phyloP scores from a whole-genome alignment of 2,329 filamentous ascomycete species.

The Diaporthe sp. region DNA sequence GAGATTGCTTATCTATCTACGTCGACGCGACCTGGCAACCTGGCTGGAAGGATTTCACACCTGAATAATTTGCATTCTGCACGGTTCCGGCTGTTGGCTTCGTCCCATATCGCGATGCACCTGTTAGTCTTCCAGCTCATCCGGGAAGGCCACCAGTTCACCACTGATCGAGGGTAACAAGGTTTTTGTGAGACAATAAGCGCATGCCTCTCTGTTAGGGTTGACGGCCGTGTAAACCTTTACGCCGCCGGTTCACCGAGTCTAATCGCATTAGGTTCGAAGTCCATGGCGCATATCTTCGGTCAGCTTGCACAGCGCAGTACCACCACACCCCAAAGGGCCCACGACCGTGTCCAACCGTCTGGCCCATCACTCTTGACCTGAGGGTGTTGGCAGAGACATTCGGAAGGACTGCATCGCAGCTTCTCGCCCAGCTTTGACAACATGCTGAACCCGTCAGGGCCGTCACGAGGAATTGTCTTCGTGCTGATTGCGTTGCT shows the following conservation, averaged over 20 bases:
- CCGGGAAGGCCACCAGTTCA: not conserved
- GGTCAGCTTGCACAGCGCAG: not conserved
- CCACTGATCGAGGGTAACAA: not conserved
- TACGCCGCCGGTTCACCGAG: not conserved
- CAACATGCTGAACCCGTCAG: constrained; percentile 15
- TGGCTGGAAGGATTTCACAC: not conserved
- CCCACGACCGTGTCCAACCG: not conserved
- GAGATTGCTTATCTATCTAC: not conserved
- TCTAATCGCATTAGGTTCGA: not conserved
- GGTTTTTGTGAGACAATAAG: constrained; percentile 7
- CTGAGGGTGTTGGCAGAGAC: too few species aligned
- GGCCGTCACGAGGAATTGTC: not conserved
- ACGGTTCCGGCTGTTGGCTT: not conserved
- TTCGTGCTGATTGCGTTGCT: constrained; percentile 16
- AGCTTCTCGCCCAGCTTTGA: not conserved
- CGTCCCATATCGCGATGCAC: constrained; percentile 21
- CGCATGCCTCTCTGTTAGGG: not conserved
- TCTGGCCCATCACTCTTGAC: not conserved
- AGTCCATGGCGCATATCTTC: not conserved
- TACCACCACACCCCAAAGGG: not conserved
- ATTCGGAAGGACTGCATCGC: not conserved
- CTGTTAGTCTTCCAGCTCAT: constrained; percentile 17
- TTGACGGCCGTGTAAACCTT: not conserved
- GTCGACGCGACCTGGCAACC: not conserved
- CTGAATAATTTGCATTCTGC: not conserved